Evolutionary conservation across 768 basidiomycete species (phyloP).

Genomic region (Amanita phalloides): DNA sequence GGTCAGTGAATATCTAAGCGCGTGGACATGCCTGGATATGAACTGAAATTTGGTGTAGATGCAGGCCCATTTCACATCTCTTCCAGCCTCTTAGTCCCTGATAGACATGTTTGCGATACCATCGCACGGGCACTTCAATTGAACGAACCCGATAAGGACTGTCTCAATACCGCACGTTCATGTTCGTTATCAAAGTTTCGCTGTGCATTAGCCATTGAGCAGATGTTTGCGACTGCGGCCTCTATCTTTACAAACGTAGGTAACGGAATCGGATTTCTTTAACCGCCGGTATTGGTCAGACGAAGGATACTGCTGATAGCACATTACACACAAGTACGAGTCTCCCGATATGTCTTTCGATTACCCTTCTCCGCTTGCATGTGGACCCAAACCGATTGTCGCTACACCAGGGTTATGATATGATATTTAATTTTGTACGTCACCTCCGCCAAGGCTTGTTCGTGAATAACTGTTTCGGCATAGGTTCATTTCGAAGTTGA

Average conservation of each 20-base stretch:
- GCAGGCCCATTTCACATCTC: no score
- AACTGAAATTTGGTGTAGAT: not conserved
- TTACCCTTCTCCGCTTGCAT: no score
- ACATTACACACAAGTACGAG: not conserved
- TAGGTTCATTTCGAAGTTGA: no score
- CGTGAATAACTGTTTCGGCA: not conserved
- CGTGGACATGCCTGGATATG: not conserved
- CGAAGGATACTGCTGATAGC: not conserved
- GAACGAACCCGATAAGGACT: not conserved
- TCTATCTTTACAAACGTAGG: no score
- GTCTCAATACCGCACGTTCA: not conserved
- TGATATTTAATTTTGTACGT: no score
- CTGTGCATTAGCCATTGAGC: not conserved
- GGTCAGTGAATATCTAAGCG: not conserved
- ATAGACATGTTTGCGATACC: not conserved
- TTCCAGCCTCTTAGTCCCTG: no score
- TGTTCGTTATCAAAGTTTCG: not conserved
- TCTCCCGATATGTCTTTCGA: not conserved
- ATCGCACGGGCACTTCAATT: not conserved
- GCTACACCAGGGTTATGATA: no score
- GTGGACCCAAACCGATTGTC: not conserved
- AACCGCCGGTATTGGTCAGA: no score
- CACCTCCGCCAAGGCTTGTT: no score
- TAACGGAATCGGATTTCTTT: no score
- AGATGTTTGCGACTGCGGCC: not conserved